A percentile compares a stretch with the other conserved stretches of the same genome.
Evolutionary conservation across 2,329 filamentous ascomycete genomes (phyloP).

Genomic region (Cladosporium colombiae): DNA sequence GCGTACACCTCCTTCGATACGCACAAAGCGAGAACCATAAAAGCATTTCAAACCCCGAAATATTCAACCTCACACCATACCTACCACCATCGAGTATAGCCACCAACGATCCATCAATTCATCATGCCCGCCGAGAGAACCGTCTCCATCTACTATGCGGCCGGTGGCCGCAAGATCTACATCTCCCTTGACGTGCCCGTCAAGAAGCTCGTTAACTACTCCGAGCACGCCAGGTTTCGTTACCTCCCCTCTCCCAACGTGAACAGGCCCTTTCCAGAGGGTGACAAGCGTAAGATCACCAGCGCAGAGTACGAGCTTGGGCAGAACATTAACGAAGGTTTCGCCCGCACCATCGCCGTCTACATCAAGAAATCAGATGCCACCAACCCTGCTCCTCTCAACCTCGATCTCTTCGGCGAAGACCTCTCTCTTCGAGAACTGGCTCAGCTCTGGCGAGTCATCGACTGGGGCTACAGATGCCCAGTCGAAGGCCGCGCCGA

Average conservation of each 20-base stretch:
- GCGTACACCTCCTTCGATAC: neutral
- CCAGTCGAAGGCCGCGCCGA: neutral
- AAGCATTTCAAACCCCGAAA: neutral
- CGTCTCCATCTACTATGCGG: neutral
- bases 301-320: neutral
- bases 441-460: neutral
- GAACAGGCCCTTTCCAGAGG: neutral
- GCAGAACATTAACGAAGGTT: neutral
- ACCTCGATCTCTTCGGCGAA: neutral
- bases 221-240: slow-evolving; percentile 3
- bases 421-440: neutral
- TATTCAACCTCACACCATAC: neutral
- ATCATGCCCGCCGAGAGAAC: neutral
- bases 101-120: too few species aligned
- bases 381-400: neutral
- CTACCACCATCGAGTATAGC: too few species aligned
- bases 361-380: slow-evolving; percentile 3
- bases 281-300: neutral
- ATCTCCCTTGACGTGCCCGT: slow-evolving; percentile 8
- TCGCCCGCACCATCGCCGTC: neutral
- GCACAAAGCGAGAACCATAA: neutral
- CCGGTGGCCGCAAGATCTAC: slow-evolving; percentile 1
- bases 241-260: neutral
- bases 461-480: neutral
- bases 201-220: slow-evolving; percentile 18